Evolutionary conservation across 371 early-diverging fungal species (phyloP).

Genomic region (Mucor sp.): DNA sequence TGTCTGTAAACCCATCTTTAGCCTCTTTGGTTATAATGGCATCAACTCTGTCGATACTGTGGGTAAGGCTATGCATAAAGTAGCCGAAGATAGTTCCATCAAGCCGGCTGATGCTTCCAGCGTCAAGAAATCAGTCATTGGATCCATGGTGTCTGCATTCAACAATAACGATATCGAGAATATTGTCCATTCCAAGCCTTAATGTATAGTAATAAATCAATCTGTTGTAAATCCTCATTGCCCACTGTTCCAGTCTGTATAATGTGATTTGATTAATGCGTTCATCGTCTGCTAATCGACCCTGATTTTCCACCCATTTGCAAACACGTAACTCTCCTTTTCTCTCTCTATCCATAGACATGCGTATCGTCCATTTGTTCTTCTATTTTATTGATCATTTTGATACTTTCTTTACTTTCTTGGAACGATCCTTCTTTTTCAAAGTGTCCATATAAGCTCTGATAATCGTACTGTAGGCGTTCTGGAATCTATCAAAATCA

Average conservation of each 20-base stretch:
- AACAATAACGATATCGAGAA: constrained; percentile 11
- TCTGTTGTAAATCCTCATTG: no score
- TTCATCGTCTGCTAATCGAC: no score
- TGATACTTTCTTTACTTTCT: constrained; percentile 37
- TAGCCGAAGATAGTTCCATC: constrained; percentile 8
- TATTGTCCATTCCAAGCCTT: constrained; percentile 1
- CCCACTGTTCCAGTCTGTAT: no score
- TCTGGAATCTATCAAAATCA: constrained; percentile 44
- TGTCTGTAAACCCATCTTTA: constrained; percentile 18
- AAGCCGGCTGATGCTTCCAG: constrained; percentile 6
- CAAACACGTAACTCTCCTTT: no score
- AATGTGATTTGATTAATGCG: no score
- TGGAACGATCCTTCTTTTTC: constrained; percentile 50
- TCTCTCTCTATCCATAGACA: neutral
- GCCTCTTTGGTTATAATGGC: constrained; percentile 16
- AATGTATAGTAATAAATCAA: neutral
- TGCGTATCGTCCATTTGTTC: neutral
- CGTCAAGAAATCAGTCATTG: constrained; percentile 10
- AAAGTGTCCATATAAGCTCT: constrained; percentile 53
- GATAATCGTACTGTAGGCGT: constrained; percentile 45
- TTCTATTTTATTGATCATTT: constrained; percentile 10
- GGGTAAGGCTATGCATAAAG: constrained; percentile 40
- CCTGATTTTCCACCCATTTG: no score
- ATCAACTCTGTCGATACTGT: constrained; percentile 29
- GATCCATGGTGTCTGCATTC: constrained; percentile 8